phyloP scores from a whole-genome alignment of 2,329 filamentous ascomycete genomes.

The Boeremia exigua region DNA sequence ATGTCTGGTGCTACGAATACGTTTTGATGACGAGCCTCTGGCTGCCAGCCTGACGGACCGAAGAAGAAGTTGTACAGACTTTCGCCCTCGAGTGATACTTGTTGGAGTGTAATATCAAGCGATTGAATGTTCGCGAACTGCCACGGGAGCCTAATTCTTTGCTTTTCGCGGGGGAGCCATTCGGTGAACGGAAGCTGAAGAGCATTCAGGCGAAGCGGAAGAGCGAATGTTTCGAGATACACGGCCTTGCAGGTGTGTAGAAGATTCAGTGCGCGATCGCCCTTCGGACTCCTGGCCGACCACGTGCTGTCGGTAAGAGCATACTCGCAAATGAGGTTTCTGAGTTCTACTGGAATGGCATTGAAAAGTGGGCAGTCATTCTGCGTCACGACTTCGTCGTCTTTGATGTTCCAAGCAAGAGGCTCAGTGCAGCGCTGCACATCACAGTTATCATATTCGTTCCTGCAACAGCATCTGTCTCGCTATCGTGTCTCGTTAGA shows the following conservation, averaged over 20 bases:
- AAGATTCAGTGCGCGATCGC: constrained; percentile 18
- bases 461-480: background rate
- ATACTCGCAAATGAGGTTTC: constrained; percentile 25
- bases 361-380: constrained; percentile 18
- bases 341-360: constrained; percentile 23
- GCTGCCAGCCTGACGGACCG: constrained; percentile 5
- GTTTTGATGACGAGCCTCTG: constrained; percentile 9
- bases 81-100: constrained; percentile 16
- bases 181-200: background rate
- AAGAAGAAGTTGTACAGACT: constrained; percentile 6
- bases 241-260: constrained; percentile 28
- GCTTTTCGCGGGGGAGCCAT: background rate
- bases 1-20: constrained; percentile 18
- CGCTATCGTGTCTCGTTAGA: background rate
- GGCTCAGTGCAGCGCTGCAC: constrained; percentile 18
- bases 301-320: constrained; percentile 15
- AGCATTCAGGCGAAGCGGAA: constrained; percentile 23
- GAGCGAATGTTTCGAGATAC: constrained; percentile 28
- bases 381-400: constrained; percentile 7
- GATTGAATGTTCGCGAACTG: constrained; percentile 23
- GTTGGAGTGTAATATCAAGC: constrained; percentile 25
- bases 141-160: constrained; percentile 13
- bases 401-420: constrained; percentile 24
- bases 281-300: background rate
- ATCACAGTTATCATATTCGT: background rate